Base-by-base conservation (phyloP, 2,329 filamentous ascomycete genomes). In the Arachnopeziza araneosa region DNA sequence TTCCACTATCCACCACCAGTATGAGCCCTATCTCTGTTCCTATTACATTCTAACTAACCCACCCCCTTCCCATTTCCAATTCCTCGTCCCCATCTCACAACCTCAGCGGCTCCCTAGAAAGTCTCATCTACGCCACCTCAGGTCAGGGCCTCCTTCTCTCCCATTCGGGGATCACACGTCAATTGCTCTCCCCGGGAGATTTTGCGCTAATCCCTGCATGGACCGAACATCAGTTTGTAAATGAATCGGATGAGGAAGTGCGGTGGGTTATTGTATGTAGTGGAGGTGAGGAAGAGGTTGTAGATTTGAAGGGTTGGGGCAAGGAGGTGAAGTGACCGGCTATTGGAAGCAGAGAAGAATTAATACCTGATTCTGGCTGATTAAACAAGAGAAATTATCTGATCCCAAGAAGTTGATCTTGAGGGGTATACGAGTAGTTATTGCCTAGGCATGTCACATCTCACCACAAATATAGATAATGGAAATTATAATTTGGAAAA, bases 121-220 rank as follows among this genome's bases (percentile, higher is more conserved):
- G 6, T 12, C 2, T 44, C 4, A 14, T 44, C 36, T 44, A 44
- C 36, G 36, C 36, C 12, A 12, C 17, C 12, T 3, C 36, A 19
- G 36, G 36, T 12, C 36, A 44, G 4, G 36, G 6, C 17, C 6
- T 19, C 36, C 36, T 44, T 5, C 12, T 44, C 36, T 17, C 36
- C 36, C 36, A 44, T 19, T 5, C 6, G 23, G 78, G 80, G 50
- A 80, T 83, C 14, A 80, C 79, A 62, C 79, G 81, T 36, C 79
- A 87, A 63, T 75, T 82, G 21, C 77, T 91, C 7, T 72, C 73
- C 1, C 78, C 83, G 0, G 88, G 88, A 0, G 87, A 90, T 70
- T 91, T 89, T 72, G 86, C 86, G 2, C 79, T 89, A 58, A 81
- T 91, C 14, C 88, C 88, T 0, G 82, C 86, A 0, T 89, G 81